Evolutionary conservation across 2,329 filamentous ascomycete genomes (phyloP), one percentile per base, ranked within the genome.

Genomic region (Lachnellula cervina): DNA sequence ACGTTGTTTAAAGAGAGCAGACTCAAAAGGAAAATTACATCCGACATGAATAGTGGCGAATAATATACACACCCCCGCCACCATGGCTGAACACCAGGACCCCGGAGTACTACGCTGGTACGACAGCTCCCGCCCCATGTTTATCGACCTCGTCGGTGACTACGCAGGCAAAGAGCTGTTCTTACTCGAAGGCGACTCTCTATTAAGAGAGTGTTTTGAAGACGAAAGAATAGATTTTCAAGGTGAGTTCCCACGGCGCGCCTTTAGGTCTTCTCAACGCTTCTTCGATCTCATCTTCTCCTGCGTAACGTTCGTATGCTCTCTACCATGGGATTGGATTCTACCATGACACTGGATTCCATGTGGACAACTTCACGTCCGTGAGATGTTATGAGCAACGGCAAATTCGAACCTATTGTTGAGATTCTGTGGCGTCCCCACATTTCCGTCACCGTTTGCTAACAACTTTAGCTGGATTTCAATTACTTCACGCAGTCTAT

Each of bases 91-190:
- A n/a, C n/a, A n/a, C 45, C 42, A 55, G 37, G 52, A 58, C 42
- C 45, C 50, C n/a, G 32, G 38, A 51, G 61, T 67, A 50, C 43
- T 62, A 40, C 60, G 54, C 19, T 70, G 73, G 70, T 80, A 80
- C 64, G 72, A 71, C 56, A 66, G 63, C 13, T 68, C 76, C 4
- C 62, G 69, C 13, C 74, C 76, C 6, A 71, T 76, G 52, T 71
- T 71, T 49, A 76, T 88, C 28, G 85, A 89, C 62, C 78, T 91
- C 2, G 81, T 90, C 4, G 86, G 88, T 42, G 88, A 91, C 66
- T 91, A 88, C 70, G 86, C 86, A 3, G 87, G 88, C 21, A 82
- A 82, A 57, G 87, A 90, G 66, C 76, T 86, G 11, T 91, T 90
- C 67, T 73, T 87, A 21, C 79, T 91, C 32, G 86, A 91, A 60